These are phyloP conservation scores for Entrophospora sp. DNA, from an alignment of 192 early-diverging fungal species.

Conservation along the genomic window DNA sequence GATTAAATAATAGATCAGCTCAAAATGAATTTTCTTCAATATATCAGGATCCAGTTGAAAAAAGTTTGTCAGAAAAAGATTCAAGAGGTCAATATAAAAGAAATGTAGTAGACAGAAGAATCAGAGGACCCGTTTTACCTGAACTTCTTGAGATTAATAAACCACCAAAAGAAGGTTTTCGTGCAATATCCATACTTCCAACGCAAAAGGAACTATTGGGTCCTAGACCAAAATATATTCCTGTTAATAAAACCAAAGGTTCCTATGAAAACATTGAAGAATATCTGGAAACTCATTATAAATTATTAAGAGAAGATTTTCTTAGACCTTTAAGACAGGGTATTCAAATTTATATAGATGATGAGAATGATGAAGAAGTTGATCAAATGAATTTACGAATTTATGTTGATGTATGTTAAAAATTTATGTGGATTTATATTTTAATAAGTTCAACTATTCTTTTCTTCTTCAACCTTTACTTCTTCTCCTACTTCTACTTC, in stretches of 20 bases:
- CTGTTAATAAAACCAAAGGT: constrained; percentile 32
- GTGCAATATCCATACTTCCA: constrained; percentile 5
- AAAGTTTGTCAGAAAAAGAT: no score
- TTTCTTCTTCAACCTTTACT: no score
- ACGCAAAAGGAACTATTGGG: background rate
- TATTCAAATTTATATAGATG: constrained; percentile 24
- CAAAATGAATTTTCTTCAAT: no score
- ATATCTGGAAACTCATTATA: constrained; percentile 44
- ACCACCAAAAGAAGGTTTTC: constrained; percentile 8
- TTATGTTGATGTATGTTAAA: constrained; percentile 25
- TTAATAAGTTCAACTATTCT: background rate
- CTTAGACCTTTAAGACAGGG: constrained; percentile 40
- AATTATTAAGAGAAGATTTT: constrained; percentile 44
- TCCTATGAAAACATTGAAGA: constrained; percentile 38
- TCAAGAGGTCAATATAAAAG: no score
- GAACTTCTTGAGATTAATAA: background rate
- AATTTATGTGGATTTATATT: background rate
- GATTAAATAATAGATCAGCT: no score
- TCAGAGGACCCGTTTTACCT: background rate
- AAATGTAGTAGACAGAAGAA: no score
- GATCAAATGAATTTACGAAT: constrained; percentile 2
- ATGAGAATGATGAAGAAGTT: background rate
- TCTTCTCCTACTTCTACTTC: no score
- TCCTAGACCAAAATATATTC: constrained; percentile 19
- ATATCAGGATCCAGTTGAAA: no score